A percentile compares a stretch with the other conserved stretches of the same genome.
phyloP scores from a whole-genome alignment of 108 stramenopile genomes.

The Nitzschia inconspicua region DNA sequence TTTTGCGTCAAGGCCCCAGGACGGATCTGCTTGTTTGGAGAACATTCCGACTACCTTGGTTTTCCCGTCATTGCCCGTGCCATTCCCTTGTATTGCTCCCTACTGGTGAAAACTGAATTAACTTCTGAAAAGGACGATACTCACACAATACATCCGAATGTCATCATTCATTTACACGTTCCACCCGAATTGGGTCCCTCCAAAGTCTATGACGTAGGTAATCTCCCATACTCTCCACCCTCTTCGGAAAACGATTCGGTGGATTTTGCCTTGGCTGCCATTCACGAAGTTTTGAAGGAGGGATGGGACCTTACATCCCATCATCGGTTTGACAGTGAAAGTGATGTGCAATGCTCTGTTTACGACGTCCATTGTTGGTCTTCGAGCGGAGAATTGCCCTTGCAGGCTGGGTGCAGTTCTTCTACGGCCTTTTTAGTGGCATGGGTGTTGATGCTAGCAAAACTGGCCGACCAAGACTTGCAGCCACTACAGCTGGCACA shows the following conservation, averaged over 20 bases:
- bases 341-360: neutral
- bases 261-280: slow-evolving; percentile 40
- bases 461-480: slow-evolving; percentile 4
- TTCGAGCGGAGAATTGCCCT: slow-evolving; percentile 1
- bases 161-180: slow-evolving; percentile 1
- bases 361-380: neutral
- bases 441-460: slow-evolving; percentile 21
- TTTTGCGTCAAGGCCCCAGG: too few relatives aligned
- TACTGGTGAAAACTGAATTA: slow-evolving; percentile 1
- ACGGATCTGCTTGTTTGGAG: slow-evolving; percentile 36
- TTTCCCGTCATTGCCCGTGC: slow-evolving; percentile 39
- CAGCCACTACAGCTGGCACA: neutral
- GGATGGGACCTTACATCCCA: slow-evolving; percentile 5
- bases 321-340: neutral
- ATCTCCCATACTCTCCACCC: slow-evolving; percentile 17
- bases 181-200: slow-evolving; percentile 4
- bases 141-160: neutral
- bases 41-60: slow-evolving; percentile 40
- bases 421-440: slow-evolving; percentile 34
- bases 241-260: neutral
- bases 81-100: slow-evolving; percentile 20
- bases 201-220: slow-evolving; percentile 14
- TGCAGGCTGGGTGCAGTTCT: slow-evolving; percentile 31
- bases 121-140: neutral
- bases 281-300: slow-evolving; percentile 31